Evolutionary conservation across 169 alveolate genomes (phyloP), one percentile per base, ranked within the genome.

Genomic region (Toxoplasma gondii): DNA sequence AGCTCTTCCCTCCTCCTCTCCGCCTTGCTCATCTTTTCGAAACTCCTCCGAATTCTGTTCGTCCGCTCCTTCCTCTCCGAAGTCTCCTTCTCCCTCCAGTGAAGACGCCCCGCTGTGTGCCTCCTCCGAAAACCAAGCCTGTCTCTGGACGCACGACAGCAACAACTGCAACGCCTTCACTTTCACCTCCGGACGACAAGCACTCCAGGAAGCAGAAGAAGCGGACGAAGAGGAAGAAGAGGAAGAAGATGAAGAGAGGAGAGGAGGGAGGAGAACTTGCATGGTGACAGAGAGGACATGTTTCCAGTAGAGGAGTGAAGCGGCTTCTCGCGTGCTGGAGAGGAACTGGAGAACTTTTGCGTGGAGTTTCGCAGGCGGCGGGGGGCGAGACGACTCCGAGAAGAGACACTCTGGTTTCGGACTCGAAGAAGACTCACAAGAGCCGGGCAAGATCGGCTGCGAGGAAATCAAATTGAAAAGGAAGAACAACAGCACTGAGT

Each of bases 121-220:
- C 74, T 64, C 74, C 74, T 64, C 74, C 5, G 74, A 16, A 24
- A 82, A 41, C 90, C 90, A 82, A 12, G 38, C 41, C 67, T 82
- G 90, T 49, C 39, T 64, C 90, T 82, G 90, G 44, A 82, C 38
- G 64, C 90, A 82, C 12, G 44, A 36, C 38, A 82, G 90, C 34
- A 82, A 67, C 34, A 82, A 39, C 38, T 82, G 90, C 53, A 82
- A 36, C 4, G 64, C 67, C 24, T 44, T 39, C 17, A 43, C 41
- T 22, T 41, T 36, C 53, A 82, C 90, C 34, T 78, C 86, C 39
- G 86, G 86, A 1, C 86, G 39, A n/a, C 86, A 29, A 7, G 10
- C 7, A 78, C 10, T 27, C 39, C 39, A 10, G 45, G 27, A 1
- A 19, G 44, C 22, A 49, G 58, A 4, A 7, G 58, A 49, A 4